A percentile compares a stretch with the other conserved stretches of the same genome.
Evolutionary conservation across 495 filamentous ascomycete species (phyloP).

Genomic region (Xylaria nigripes): DNA sequence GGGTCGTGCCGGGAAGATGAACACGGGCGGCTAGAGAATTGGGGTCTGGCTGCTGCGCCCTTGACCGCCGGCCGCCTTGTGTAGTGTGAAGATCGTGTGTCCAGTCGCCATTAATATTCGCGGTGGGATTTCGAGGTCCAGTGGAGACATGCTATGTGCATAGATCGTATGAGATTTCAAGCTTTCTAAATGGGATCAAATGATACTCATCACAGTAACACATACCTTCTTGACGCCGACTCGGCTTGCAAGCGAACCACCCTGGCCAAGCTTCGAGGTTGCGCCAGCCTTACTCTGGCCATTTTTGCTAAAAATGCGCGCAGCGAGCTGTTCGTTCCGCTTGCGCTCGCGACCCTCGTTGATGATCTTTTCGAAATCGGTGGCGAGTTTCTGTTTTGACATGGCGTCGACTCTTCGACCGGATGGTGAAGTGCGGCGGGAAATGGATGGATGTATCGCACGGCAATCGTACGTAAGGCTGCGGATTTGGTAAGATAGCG

Average conservation of each 20-base stretch:
- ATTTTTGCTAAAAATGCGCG: conserved; percentile 58
- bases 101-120: conserved; percentile 50
- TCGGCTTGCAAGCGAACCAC: conserved; percentile 57
- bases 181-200: neutral
- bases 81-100: conserved; percentile 46
- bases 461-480: neutral
- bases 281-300: conserved; percentile 47
- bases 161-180: neutral
- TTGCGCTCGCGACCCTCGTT: conserved; percentile 58
- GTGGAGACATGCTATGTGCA: conserved; percentile 16
- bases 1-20: conserved; percentile 28
- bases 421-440: neutral
- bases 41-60: conserved; percentile 25
- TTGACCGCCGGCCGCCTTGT: conserved; percentile 23
- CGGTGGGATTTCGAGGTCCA: conserved; percentile 33
- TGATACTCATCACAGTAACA: conserved; percentile 2
- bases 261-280: conserved; percentile 37
- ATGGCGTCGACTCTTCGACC: conserved; percentile 26
- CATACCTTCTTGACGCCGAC: conserved; percentile 66
- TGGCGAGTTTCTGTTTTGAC: conserved; percentile 40
- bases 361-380: conserved; percentile 60
- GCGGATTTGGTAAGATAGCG: too few relatives aligned
- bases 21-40: conserved; percentile 39
- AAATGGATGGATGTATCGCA: neutral
- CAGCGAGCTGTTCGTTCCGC: conserved; percentile 62